Percentiles rank a stretch among this genome's conserved stretches.
Evolutionary conservation across 2,329 filamentous ascomycete species (phyloP).

Genomic region (Thelonectria blattea): DNA sequence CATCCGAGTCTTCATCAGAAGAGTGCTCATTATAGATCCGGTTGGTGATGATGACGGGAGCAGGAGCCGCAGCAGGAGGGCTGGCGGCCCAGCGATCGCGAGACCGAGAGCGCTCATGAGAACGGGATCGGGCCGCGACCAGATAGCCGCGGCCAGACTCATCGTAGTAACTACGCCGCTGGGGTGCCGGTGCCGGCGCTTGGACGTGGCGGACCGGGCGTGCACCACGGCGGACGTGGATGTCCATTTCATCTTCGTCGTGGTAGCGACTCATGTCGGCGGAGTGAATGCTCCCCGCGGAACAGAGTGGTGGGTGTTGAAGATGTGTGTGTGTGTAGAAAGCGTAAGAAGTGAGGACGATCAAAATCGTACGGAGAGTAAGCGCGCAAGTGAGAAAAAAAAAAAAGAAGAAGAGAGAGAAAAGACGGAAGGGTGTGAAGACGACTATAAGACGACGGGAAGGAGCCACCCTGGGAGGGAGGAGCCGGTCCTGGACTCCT

Average conservation of each 20-base stretch:
- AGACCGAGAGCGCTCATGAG: slow-evolving; percentile 52
- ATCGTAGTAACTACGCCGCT: slow-evolving; percentile 47
- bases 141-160: slow-evolving; percentile 50
- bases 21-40: slow-evolving; percentile 57
- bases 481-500: slow-evolving; percentile 15
- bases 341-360: background rate
- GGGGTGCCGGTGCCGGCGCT: slow-evolving; percentile 40
- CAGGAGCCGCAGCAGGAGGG: slow-evolving; percentile 34
- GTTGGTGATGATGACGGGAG: slow-evolving; percentile 64
- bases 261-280: slow-evolving; percentile 49
- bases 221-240: slow-evolving; percentile 52
- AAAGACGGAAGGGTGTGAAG: slow-evolving; percentile 3
- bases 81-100: slow-evolving; percentile 54
- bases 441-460: slow-evolving; percentile 2
- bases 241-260: slow-evolving; percentile 62
- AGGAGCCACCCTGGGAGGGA: slow-evolving; percentile 7
- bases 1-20: slow-evolving; percentile 45
- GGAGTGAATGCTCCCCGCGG: background rate
- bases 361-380: background rate
- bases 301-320: background rate
- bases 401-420: slow-evolving; percentile 12
- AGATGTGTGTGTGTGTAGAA: background rate
- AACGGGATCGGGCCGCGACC: slow-evolving; percentile 50
- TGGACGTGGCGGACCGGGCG: slow-evolving; percentile 55
- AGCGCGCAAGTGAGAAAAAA: background rate